A percentile compares a stretch with the other conserved stretches of the same genome.
These are phyloP conservation scores for Trichosporon asahii DNA, from an alignment of 1,284 basidiomycete genomes.

Conservation along the genomic window DNA sequence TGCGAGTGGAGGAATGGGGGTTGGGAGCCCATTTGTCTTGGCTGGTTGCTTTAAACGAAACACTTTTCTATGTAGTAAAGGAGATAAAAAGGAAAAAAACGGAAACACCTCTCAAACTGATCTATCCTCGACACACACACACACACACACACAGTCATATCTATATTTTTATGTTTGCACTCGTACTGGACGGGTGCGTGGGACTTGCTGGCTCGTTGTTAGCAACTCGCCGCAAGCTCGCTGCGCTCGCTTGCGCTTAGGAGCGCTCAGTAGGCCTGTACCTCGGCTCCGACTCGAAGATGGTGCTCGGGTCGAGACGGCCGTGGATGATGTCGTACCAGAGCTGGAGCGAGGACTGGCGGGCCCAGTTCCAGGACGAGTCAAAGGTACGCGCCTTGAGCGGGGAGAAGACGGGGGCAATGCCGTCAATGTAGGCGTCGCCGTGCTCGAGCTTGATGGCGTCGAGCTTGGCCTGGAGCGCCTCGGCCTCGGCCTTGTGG, in stretches of 20 bases:
- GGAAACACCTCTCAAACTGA: not conserved
- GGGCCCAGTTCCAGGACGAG: slow-evolving; percentile 98
- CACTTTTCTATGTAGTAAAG: slow-evolving; percentile 1
- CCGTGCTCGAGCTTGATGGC: slow-evolving; percentile 71
- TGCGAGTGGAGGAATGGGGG: not conserved
- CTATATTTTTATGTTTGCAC: not conserved
- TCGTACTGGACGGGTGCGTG: not conserved
- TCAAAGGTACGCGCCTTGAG: slow-evolving; percentile 97
- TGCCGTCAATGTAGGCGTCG: slow-evolving; percentile 88
- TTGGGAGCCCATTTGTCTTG: not conserved
- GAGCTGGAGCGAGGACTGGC: slow-evolving; percentile 91
- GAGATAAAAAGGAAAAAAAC: not conserved
- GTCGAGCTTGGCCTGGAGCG: slow-evolving; percentile 82
- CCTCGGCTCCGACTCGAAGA: slow-evolving; percentile 43
- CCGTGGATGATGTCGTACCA: slow-evolving; percentile 98
- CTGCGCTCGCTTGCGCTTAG: too few relatives aligned
- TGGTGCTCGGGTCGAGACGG: slow-evolving; percentile 48
- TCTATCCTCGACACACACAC: not conserved
- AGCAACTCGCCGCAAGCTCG: not conserved
- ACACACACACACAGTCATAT: not conserved
- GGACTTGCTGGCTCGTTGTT: not conserved
- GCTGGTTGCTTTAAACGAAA: slow-evolving; percentile 3
- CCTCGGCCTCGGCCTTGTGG: slow-evolving; percentile 62
- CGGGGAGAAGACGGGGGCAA: slow-evolving; percentile 87
- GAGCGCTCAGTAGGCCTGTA: slow-evolving; percentile 16